Base-by-base conservation (phyloP, 2,329 filamentous ascomycete genomes). In the Talaromyces sp. region DNA sequence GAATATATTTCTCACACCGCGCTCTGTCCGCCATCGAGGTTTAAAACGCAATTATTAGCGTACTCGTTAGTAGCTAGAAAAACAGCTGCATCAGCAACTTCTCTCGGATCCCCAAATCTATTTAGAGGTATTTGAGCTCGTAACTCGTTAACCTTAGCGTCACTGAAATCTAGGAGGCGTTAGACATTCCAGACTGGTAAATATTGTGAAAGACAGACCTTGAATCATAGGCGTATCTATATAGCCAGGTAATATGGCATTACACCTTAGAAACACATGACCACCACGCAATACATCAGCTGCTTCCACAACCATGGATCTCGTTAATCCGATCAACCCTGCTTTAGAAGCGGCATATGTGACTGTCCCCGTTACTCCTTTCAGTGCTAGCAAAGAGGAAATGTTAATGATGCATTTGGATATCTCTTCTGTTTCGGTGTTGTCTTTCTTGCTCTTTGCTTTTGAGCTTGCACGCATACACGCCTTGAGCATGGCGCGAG, bases 1-100 rank as follows among this genome's bases (percentile, higher is more conserved):
- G 14, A 54, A 41, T 39, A 11, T n/a, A 39, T 45, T 2, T 49
- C 11, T 61, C 58, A 90, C 60, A 79, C 70, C 60, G 90, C 90
- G 75, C 90, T 93, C 69, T 96, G 76, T 1, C 93, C 93, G 16
- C 93, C 93, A 76, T 96, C 93, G 33, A 97, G 82, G 75, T 93
- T 95, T 60, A 97, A 82, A 60, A 93, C 84, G 75, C 91, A 95
- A 69, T 96, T 96, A 75, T 94, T 94, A 64, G 92, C 90, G 78
- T 94, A 97, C 68, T 86, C 81, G 76, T 95, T 96, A 56, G 84
- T 84, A 35, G 87, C 89, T 16, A 96, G 83, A 75, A 96, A 96
- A 33, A 89, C 73, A 56, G 90, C 91, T 63, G 92, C 92, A 72
- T 93, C 88, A n/a, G 92, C 92, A 37, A 96, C 86, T 75, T 96